Conservation (phyloP, 441 rosid genomes). For the Gossypium trilobum region DNA sequence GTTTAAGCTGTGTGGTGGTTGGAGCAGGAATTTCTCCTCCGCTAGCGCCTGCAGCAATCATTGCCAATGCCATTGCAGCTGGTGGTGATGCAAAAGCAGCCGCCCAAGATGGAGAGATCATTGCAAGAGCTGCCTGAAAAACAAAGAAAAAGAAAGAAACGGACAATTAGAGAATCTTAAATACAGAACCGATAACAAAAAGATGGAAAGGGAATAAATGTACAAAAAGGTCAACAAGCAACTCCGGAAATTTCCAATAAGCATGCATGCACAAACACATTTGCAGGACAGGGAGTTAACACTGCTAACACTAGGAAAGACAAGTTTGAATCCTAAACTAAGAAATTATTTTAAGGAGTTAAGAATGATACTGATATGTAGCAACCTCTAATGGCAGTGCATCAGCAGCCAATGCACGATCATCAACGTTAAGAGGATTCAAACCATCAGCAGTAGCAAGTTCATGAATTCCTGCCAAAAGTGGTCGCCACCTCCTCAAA, state of each 20-base stretch:
- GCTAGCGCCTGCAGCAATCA: conserved; percentile 99
- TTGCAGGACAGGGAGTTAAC: conserved; percentile 3
- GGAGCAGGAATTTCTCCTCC: conserved; percentile 82
- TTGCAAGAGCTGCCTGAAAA: conserved; percentile 82
- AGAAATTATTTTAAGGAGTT: background rate
- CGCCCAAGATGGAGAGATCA: conserved; percentile 96
- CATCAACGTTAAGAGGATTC: conserved; percentile 93
- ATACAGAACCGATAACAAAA: background rate
- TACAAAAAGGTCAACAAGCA: background rate
- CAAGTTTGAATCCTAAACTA: conserved; percentile 13
- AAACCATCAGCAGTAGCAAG: conserved; percentile 94
- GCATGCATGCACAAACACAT: background rate
- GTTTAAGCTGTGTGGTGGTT: conserved; percentile 52
- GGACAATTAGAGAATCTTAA: background rate
- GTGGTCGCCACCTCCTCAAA: conserved; percentile 96
- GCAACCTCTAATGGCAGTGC: conserved; percentile 83
- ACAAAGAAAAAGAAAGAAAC: conserved; percentile 6
- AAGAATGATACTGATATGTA: conserved; percentile 19
- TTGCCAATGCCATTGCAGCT: conserved; percentile 98
- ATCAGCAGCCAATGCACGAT: conserved; percentile 94
- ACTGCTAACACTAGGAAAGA: conserved; percentile 16
- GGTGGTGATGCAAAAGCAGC: conserved; percentile 99
- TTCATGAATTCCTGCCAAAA: conserved; percentile 95
- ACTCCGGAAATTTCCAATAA: background rate
- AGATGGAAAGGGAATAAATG: background rate